Conservation (phyloP, 2,329 filamentous ascomycete genomes). For the Lizonia empirigonia region DNA sequence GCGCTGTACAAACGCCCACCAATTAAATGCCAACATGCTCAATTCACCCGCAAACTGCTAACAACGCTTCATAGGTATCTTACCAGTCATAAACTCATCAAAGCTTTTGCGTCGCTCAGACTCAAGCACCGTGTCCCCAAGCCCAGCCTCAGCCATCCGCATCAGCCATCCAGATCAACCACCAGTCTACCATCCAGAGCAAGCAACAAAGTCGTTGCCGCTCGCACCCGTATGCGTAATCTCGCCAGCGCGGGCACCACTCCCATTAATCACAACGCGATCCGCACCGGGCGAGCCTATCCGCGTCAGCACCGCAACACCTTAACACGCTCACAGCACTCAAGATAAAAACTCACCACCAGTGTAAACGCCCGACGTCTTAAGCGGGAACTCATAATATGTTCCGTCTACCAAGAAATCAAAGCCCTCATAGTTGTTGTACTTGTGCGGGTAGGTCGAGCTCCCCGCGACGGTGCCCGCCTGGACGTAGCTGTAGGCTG, state of each 20-base stretch:
- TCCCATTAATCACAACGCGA: constrained; percentile 66
- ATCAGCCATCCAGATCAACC: neutral
- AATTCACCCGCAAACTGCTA: neutral
- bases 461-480: constrained; percentile 46
- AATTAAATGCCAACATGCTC: neutral
- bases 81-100: neutral
- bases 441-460: constrained; percentile 62
- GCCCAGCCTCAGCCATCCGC: neutral
- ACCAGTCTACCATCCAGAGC: constrained; percentile 46
- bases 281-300: constrained; percentile 68
- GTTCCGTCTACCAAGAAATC: constrained; percentile 62
- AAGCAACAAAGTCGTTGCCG: constrained; percentile 72
- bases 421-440: constrained; percentile 69
- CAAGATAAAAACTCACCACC: constrained; percentile 60
- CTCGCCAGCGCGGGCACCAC: constrained; percentile 63
- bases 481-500: constrained; percentile 59
- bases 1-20: no score
- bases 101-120: neutral
- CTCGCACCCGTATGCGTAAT: constrained; percentile 74
- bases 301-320: neutral
- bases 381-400: constrained; percentile 68
- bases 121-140: neutral
- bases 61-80: constrained; percentile 7
- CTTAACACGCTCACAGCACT: no score
- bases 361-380: constrained; percentile 58